Percentiles rank a stretch among this genome's conserved stretches.
phyloP scores from a whole-genome alignment of 306 rosid genomes.

The Medicago arabica region DNA sequence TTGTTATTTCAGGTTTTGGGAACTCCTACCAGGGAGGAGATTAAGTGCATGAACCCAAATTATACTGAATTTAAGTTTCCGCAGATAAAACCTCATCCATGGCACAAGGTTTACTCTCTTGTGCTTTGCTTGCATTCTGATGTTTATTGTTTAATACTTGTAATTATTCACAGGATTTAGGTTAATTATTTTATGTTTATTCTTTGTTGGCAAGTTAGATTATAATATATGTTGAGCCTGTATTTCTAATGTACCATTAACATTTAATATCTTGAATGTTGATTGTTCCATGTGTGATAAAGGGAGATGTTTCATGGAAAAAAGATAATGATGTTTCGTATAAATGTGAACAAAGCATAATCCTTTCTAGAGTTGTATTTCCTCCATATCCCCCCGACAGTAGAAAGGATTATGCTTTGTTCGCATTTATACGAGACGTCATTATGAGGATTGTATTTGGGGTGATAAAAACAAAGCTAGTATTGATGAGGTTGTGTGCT shows the following conservation, averaged over 20 bases:
- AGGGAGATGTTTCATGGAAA: conserved; percentile 17
- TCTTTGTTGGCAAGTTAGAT: conserved; percentile 23
- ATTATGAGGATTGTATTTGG: too few species aligned
- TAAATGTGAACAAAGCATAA: conserved; percentile 18
- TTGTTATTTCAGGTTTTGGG: conserved; percentile 80
- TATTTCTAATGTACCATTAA: not conserved
- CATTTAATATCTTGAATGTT: conserved; percentile 22
- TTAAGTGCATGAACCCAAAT: conserved; percentile 99
- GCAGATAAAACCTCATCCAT: conserved; percentile 99
- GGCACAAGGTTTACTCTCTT: conserved; percentile 81
- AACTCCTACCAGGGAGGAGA: conserved; percentile 99
- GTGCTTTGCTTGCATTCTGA: conserved; percentile 30
- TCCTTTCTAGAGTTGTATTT: conserved; percentile 35
- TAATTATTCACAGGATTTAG: conserved; percentile 14
- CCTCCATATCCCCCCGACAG: conserved; percentile 1
- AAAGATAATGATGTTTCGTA: not conserved
- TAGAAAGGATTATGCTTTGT: too few species aligned
- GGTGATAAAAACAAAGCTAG: not conserved
- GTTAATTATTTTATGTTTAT: conserved; percentile 25
- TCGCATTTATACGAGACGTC: too few species aligned
- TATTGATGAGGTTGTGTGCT: conserved; percentile 21
- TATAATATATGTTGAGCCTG: conserved; percentile 18
- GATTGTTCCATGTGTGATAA: conserved; percentile 24
- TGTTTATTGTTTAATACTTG: conserved; percentile 25
- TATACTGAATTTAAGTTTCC: conserved; percentile 97